Base-by-base conservation (phyloP, 768 basidiomycete genomes). In the Crepidotus variabilis region DNA sequence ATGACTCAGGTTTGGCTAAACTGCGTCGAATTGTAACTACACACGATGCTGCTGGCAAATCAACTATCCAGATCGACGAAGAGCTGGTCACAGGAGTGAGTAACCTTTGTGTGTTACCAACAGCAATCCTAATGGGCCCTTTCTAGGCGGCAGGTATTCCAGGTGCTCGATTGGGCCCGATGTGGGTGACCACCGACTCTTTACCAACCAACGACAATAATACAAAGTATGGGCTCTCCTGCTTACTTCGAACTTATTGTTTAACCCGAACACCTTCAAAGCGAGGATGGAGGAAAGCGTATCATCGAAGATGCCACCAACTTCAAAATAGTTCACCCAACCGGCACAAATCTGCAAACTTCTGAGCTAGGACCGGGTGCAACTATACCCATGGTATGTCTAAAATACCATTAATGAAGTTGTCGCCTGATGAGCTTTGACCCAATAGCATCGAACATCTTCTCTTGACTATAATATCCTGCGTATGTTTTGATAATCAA, bases 381-480 rank as follows among this genome's bases (percentile, higher is more conserved):
- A 35, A 67, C 65, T 10, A 77, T 77, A 20, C 71, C 79, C 5
- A 78, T 82, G 79, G 83, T 84, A 57, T 56, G 28, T 28, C 28
- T 8, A 8, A 72, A 56, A 28, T 48, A 33, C 45, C 16, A 32
- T 46, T 21, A 55, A 34, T 22, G 22, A 52, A 20, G 21, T 35
- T 20, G 14, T 20, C 22, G 21, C 48, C 14, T 20, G 10, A 23
- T 32, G 28, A 51, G 52, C 53, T 24, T 48, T 34, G 35, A 50
- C 52, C 11, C 48, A 33, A n/a, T 50, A 76, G 71, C 73, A 76
- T 63, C 75, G 83, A 24, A 85, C 84, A 8, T 74, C 74, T 32
- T 84, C 85, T 14, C 62, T 86, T 55, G 85, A 87, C 62, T 81
- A 82, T 62, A 85, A 87, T 60, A 79, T 85, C 22, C 70, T 85